phyloP scores from a whole-genome alignment of 2,329 filamentous ascomycete species.

The Whalleya microplaca region DNA sequence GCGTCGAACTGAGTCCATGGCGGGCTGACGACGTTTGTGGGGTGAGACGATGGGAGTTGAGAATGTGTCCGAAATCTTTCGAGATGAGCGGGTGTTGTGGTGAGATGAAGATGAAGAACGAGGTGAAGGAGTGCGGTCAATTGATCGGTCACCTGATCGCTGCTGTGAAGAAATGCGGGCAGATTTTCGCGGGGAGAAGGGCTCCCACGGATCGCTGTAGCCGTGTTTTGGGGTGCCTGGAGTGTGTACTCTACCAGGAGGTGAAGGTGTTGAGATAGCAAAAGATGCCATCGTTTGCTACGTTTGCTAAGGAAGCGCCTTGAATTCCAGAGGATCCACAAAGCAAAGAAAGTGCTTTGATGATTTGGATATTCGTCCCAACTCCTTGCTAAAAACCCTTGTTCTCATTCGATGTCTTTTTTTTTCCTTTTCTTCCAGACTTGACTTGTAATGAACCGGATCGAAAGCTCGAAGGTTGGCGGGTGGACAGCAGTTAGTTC shows the following conservation, averaged over 20 bases:
- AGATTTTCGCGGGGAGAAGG: constrained; percentile 73
- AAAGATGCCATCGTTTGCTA: constrained; percentile 44
- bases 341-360: background rate
- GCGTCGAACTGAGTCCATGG: constrained; percentile 52
- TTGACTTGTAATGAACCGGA: background rate
- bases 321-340: background rate
- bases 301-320: background rate
- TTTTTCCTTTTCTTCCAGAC: background rate
- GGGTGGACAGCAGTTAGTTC: background rate
- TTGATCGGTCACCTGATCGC: constrained; percentile 46
- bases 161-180: constrained; percentile 64
- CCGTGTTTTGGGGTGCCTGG: constrained; percentile 72
- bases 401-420: background rate
- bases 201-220: constrained; percentile 70
- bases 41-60: constrained; percentile 51
- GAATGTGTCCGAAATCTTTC: constrained; percentile 38
- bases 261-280: constrained; percentile 62
- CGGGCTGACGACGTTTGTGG: constrained; percentile 54
- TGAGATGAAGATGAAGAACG: constrained; percentile 27
- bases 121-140: constrained; percentile 62
- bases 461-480: background rate
- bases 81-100: constrained; percentile 35
- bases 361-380: background rate
- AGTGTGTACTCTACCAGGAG: constrained; percentile 61
- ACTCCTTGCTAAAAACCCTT: background rate